Conservation (phyloP, 345 rosid genomes). For the Pseudoturritis turrita region DNA sequence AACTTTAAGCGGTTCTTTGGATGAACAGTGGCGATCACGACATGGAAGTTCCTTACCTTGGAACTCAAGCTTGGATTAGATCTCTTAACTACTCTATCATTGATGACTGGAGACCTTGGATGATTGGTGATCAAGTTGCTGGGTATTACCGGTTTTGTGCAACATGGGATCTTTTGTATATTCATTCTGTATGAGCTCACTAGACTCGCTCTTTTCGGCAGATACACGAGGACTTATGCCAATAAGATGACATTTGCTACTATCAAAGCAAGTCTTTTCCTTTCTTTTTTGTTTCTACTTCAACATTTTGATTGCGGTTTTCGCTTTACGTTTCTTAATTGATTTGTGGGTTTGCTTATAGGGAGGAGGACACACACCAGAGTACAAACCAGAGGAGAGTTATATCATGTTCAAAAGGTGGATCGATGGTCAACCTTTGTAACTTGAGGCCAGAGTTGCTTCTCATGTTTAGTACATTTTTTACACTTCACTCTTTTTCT, state of each 20-base stretch:
- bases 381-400: slow-evolving; percentile 51
- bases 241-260: slow-evolving; percentile 74
- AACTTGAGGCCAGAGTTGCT: neutral
- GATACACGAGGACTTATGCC: slow-evolving; percentile 66
- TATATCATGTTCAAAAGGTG: slow-evolving; percentile 41
- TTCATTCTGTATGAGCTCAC: neutral
- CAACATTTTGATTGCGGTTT: neutral
- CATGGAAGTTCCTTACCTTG: slow-evolving; percentile 38
- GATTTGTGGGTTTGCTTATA: slow-evolving; percentile 8
- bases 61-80: slow-evolving; percentile 63
- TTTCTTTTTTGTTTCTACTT: neutral
- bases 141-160: slow-evolving; percentile 10
- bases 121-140: slow-evolving; percentile 45
- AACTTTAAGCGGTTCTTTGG: slow-evolving; percentile 11
- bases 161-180: neutral
- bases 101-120: slow-evolving; percentile 70
- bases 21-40: slow-evolving; percentile 61
- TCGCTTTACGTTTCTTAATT: neutral
- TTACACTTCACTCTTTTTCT: no score
- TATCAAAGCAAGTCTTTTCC: slow-evolving; percentile 42
- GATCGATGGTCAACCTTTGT: slow-evolving; percentile 25
- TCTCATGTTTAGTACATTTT: no score
- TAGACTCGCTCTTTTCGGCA: neutral
- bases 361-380: slow-evolving; percentile 76
- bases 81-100: slow-evolving; percentile 48